phyloP scores from a whole-genome alignment of 1,284 basidiomycete genomes.

The Erythrobasidium hasegawianum region DNA sequence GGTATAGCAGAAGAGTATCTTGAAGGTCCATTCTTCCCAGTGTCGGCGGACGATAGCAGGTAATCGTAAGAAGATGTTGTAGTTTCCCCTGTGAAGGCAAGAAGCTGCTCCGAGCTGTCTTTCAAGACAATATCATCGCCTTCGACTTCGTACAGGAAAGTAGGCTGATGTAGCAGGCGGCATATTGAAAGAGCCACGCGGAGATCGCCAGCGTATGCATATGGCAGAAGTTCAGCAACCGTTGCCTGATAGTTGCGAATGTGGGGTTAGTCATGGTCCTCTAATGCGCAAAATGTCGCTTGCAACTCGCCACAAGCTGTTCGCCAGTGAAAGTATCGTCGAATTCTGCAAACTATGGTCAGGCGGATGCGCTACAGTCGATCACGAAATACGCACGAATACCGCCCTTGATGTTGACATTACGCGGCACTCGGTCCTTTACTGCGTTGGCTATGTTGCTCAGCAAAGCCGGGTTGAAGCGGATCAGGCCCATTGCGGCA shows the following conservation, averaged over 20 bases:
- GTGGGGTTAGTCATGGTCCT: not conserved
- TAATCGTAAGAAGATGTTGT: conserved; percentile 40
- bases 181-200: conserved; percentile 80
- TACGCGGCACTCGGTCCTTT: conserved; percentile 76
- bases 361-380: conserved; percentile 57
- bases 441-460: conserved; percentile 84
- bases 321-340: conserved; percentile 68
- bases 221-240: conserved; percentile 62
- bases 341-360: not conserved
- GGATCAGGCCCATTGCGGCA: conserved; percentile 10
- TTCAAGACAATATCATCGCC: conserved; percentile 80
- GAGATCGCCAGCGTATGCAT: conserved; percentile 58
- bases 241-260: conserved; percentile 57
- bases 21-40: conserved; percentile 54
- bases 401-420: conserved; percentile 76
- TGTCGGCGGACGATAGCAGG: conserved; percentile 57
- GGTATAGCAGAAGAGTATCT: not conserved
- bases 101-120: conserved; percentile 91
- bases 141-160: conserved; percentile 96
- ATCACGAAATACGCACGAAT: not conserved
- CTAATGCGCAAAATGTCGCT: not conserved
- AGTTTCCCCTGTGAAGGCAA: conserved; percentile 88
- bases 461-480: conserved; percentile 76
- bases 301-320: conserved; percentile 70
- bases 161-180: conserved; percentile 79